These are phyloP conservation scores for Paspalum notatum DNA, from an alignment of 176 grass and related monocot genomes.

Conservation along the genomic window DNA sequence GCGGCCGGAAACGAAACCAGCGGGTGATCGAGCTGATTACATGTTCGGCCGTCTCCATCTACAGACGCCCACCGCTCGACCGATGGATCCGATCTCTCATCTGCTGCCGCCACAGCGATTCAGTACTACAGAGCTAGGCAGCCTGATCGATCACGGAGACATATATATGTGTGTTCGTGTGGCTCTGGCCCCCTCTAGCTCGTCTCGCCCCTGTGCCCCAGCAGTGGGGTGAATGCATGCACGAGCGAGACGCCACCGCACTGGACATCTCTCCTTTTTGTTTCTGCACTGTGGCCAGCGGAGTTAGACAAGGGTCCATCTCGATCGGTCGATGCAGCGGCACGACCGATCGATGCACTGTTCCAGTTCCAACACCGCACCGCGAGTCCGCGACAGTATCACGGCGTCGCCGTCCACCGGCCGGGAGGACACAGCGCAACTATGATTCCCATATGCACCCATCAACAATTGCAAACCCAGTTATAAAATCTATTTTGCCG, in stretches of 20 bases:
- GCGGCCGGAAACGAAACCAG: neutral
- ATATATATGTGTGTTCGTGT: no score
- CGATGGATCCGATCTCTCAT: neutral
- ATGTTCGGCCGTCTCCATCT: neutral
- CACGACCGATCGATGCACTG: neutral
- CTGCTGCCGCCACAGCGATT: neutral
- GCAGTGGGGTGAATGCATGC: slow-evolving; percentile 6
- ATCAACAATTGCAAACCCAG: no score
- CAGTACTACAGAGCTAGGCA: neutral
- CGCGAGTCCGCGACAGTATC: neutral
- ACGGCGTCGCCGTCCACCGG: slow-evolving; percentile 44
- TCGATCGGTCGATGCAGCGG: neutral
- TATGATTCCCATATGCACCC: slow-evolving; percentile 23
- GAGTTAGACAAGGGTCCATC: neutral
- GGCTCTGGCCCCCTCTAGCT: no score
- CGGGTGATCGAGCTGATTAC: neutral
- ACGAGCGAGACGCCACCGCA: neutral
- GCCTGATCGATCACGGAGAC: neutral
- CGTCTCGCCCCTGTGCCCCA: neutral
- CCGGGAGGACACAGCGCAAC: slow-evolving; percentile 22
- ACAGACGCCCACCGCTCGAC: neutral
- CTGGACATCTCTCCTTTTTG: neutral
- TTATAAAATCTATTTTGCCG: no score
- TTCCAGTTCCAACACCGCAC: no score
- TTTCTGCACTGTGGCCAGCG: neutral